Base-by-base conservation (phyloP, 139 green algal species). In the Chlorokybus atmophyticus region DNA sequence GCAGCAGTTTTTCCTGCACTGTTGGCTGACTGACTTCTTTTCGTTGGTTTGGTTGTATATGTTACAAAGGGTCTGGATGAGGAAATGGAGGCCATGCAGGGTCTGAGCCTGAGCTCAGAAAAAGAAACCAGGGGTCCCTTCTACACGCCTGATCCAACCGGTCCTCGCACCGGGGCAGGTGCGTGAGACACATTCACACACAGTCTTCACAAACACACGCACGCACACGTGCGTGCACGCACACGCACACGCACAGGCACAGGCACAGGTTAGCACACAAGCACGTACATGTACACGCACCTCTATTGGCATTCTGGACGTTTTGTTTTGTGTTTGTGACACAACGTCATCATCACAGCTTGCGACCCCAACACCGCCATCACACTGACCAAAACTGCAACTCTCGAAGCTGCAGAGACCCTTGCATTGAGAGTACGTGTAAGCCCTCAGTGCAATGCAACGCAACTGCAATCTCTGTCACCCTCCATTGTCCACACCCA, bases 21-120 rank as follows among this genome's bases (percentile, higher is more conserved):
- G n/a, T n/a, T n/a, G n/a, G n/a, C n/a, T n/a, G n/a, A n/a, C n/a
- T n/a, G n/a, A n/a, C n/a, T n/a, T n/a, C n/a, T n/a, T n/a, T n/a
- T n/a, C n/a, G n/a, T n/a, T n/a, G n/a, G n/a, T n/a, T n/a, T n/a
- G n/a, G n/a, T n/a, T n/a, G n/a, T n/a, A n/a, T n/a, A n/a, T n/a
- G n/a, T n/a, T n/a, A n/a, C n/a, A n/a, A n/a, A n/a, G n/a, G 62
- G 82, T 4, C 80, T 92, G n/a, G 83, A 92, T 60, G 66, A 81
- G 50, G 83, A 85, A 21, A 21, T 52, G 8, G 42, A 10, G 7
- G 42, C n/a, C 42, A 52, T 52, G 8, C 10, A 44, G 14, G 35
- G 35, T 14, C 10, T 44, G 35, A 52, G 38, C 38, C 14, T 44
- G 38, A 44, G 38, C 38, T 10, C 10, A 10, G 38, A 4, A 32